Evolutionary conservation across 805 yeast species (phyloP).

Genomic region (Osmozyma mogii): DNA sequence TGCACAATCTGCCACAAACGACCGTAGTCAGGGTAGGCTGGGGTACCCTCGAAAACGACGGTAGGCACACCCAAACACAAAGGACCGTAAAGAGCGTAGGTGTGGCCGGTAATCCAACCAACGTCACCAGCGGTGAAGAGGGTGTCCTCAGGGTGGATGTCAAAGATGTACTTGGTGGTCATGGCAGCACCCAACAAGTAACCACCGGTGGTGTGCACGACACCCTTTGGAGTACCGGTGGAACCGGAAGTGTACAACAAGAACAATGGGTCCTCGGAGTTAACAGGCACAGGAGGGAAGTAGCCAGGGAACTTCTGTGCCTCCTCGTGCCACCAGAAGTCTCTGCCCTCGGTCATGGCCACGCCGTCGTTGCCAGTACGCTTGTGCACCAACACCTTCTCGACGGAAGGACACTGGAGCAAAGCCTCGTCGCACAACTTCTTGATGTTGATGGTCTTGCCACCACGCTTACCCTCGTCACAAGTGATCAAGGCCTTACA

Average conservation of each 20-base stretch:
- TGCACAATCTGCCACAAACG: conserved; percentile 97
- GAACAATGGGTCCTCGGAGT: conserved; percentile 92
- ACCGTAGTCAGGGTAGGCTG: conserved; percentile 91
- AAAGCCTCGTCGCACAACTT: conserved; percentile 94
- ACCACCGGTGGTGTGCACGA: conserved; percentile 92
- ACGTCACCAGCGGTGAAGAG: conserved; percentile 97
- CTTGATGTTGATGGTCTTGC: conserved; percentile 85
- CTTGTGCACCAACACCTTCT: conserved; percentile 78
- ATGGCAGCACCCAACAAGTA: conserved; percentile 87
- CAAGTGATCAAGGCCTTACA: conserved; percentile 85
- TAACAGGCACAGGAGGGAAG: conserved; percentile 79
- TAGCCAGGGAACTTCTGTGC: conserved; percentile 73
- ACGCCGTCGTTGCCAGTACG: conserved; percentile 76
- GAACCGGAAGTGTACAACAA: conserved; percentile 96
- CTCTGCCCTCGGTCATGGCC: conserved; percentile 73
- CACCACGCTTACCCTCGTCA: conserved; percentile 95
- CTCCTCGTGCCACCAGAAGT: conserved; percentile 95
- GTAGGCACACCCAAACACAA: conserved; percentile 80
- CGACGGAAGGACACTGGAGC: conserved; percentile 62
- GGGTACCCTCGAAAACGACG: conserved; percentile 93
- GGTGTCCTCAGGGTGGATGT: conserved; percentile 80
- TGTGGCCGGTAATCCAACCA: conserved; percentile 99
- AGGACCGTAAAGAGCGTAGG: conserved; percentile 94
- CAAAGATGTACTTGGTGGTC: conserved; percentile 89
- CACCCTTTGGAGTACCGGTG: conserved; percentile 98